Evolutionary conservation across 441 rosid genomes (phyloP).

Genomic region (Erodium trifolium): DNA sequence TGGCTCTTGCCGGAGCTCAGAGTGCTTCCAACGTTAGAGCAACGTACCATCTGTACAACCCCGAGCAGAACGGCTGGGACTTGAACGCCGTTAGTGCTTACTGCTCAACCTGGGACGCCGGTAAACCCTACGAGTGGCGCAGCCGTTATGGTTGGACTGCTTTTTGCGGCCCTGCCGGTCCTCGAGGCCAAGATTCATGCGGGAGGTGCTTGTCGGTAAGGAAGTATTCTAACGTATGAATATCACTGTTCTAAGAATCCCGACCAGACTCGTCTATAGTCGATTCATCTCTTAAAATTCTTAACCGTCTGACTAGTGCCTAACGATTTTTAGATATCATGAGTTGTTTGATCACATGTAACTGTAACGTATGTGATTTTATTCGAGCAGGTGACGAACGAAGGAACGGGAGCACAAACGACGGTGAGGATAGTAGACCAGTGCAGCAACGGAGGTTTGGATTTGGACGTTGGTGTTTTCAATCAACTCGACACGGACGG

Average conservation of each 20-base stretch:
- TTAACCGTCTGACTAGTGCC: too few species aligned
- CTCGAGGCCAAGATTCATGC: conserved; percentile 24
- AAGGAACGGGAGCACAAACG: conserved; percentile 31
- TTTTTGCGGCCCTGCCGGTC: conserved; percentile 25
- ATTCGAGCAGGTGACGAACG: conserved; percentile 39
- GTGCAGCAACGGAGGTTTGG: conserved; percentile 57
- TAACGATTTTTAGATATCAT: too few species aligned
- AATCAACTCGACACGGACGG: conserved; percentile 40
- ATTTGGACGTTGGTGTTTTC: conserved; percentile 43
- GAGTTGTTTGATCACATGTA: too few species aligned
- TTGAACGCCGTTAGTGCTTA: conserved; percentile 20
- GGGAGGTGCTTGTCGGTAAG: conserved; percentile 32
- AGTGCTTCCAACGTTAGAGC: conserved; percentile 31
- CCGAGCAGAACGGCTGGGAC: conserved; percentile 25
- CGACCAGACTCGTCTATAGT: too few species aligned
- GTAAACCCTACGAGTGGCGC: conserved; percentile 29
- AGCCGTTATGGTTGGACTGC: conserved; percentile 31
- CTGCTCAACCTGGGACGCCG: conserved; percentile 31
- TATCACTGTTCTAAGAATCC: too few species aligned
- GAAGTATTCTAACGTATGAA: too few species aligned
- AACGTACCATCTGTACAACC: conserved; percentile 25
- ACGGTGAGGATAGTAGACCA: conserved; percentile 57
- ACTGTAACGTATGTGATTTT: not conserved
- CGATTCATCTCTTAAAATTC: too few species aligned
- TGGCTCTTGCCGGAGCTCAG: not conserved